Evolutionary conservation across 2,329 filamentous ascomycete species (phyloP), one percentile per base, ranked within the genome.

Genomic region (Nemania diffusa): DNA sequence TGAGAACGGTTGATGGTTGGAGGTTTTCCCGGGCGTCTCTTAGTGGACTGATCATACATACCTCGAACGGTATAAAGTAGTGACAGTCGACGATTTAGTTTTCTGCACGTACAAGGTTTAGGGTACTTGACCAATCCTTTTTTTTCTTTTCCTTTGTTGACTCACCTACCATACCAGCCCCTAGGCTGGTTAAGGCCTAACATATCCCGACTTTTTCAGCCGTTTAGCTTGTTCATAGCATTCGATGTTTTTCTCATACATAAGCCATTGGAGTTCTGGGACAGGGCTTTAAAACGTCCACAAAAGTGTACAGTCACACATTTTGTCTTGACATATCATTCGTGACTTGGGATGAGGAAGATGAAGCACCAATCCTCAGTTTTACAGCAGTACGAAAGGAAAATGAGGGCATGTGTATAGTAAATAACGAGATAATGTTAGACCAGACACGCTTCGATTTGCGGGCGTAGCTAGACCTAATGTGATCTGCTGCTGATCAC

Each of bases 171-270:
- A 55, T 44, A 26, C 27, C 27, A 13, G 46, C 46, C 40, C 27
- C 8, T 34, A 37, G 27, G 26, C 37, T n/a, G 40, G 32, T n/a
- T 24, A 5, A 26, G 27, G 26, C 11, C n/a, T 52, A 29, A 22
- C 56, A 64, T 56, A 55, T 63, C n/a, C 17, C 37, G 44, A n/a
- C 20, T 57, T 46, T 55, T 15, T 56, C 15, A 15, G 50, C 55
- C 42, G 42, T 62, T 53, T 61, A 57, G 61, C 65, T 62, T 61
- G 48, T 68, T 50, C 65, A 70, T 63, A 63, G 55, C 56, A 70
- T 57, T 46, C 34, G 52, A 62, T 63, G 62, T 65, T 40, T 34
- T 68, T 68, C 62, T 48, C 59, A 60, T 63, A 70, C 68, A 69
- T 62, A 51, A 20, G 62, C 22, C 34, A 58, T 42, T 26, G 62